phyloP scores from a whole-genome alignment of 371 early-diverging fungal species.

The Circinella umbellata region DNA sequence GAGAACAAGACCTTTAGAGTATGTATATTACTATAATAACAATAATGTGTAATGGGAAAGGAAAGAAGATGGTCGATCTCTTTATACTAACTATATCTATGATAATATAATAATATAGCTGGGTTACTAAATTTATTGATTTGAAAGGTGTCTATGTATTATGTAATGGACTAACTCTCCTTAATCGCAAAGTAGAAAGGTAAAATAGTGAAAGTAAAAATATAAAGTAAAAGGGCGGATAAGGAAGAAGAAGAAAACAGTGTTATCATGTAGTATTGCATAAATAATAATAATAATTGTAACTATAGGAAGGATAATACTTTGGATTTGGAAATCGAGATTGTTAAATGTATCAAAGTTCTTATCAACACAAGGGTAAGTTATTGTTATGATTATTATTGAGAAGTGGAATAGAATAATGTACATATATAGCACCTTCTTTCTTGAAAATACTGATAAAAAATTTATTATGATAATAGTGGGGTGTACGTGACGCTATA shows the following conservation, averaged over 20 bases:
- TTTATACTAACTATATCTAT: constrained; percentile 11
- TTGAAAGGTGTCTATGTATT: constrained; percentile 67
- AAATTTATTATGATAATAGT: constrained; percentile 32
- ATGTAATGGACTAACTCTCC: constrained; percentile 53
- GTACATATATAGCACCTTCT: too few species aligned
- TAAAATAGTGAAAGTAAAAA: constrained; percentile 56
- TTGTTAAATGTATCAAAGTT: constrained; percentile 73
- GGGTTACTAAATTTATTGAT: constrained; percentile 67
- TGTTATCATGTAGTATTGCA: too few species aligned
- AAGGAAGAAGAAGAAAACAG: constrained; percentile 15
- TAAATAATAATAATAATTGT: background rate
- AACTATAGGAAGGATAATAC: constrained; percentile 55
- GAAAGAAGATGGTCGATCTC: background rate
- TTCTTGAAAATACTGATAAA: too few species aligned
- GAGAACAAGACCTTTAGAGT: constrained; percentile 51
- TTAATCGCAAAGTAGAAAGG: constrained; percentile 47
- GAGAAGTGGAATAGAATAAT: too few species aligned
- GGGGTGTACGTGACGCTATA: constrained; percentile 75
- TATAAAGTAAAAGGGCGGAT: too few species aligned
- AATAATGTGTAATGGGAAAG: too few species aligned
- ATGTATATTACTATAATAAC: background rate
- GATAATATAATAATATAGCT: constrained; percentile 27
- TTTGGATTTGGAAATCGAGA: constrained; percentile 70
- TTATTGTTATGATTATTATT: background rate
- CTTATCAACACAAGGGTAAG: constrained; percentile 64